These are phyloP conservation scores for Salix purpurea DNA, from an alignment of 345 rosid genomes.

Conservation along the genomic window DNA sequence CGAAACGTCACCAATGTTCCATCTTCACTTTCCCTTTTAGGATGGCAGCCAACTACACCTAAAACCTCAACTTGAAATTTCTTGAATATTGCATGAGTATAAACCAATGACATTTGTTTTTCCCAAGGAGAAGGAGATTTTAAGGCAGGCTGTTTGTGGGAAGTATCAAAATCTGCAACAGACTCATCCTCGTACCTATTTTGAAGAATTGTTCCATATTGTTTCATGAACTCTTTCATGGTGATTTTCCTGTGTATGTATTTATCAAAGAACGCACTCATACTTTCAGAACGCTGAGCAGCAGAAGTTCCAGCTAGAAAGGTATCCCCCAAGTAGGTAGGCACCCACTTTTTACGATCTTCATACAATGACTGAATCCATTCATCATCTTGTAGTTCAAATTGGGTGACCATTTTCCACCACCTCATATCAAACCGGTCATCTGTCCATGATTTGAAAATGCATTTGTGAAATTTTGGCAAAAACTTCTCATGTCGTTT, in stretches of 20 bases:
- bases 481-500: constrained; percentile 21
- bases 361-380: constrained; percentile 18
- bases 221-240: constrained; percentile 27
- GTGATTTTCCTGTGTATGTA: constrained; percentile 24
- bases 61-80: constrained; percentile 29
- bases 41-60: constrained; percentile 29
- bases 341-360: constrained; percentile 30
- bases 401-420: constrained; percentile 25
- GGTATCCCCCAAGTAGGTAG: constrained; percentile 18
- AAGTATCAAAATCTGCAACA: constrained; percentile 26
- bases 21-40: constrained; percentile 24
- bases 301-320: constrained; percentile 25
- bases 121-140: constrained; percentile 32
- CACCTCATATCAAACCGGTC: constrained; percentile 26
- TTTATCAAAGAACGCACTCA: constrained; percentile 25
- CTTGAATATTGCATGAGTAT: constrained; percentile 27
- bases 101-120: constrained; percentile 21
- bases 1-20: constrained; percentile 15
- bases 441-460: constrained; percentile 27
- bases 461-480: constrained; percentile 20
- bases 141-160: constrained; percentile 23
- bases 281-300: constrained; percentile 24
- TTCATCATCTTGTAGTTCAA: constrained; percentile 23
- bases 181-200: constrained; percentile 23
- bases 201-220: constrained; percentile 22